These are phyloP conservation scores for Chytriomyces sp. DNA, from an alignment of 192 early-diverging fungal species.

Conservation along the genomic window DNA sequence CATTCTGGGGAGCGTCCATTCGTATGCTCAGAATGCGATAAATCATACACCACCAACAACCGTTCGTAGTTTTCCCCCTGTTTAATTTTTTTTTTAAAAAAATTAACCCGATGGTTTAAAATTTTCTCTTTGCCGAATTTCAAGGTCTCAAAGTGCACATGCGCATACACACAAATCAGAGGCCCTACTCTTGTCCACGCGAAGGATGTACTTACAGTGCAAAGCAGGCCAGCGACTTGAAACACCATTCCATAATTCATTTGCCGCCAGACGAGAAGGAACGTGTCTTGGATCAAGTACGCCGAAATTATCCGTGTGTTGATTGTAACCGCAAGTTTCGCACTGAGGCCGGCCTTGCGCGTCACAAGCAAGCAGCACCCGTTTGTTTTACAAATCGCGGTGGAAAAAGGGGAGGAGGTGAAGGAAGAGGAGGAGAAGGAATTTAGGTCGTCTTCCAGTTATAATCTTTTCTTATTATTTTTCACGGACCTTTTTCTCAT, in stretches of 20 bases:
- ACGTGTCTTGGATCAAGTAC: neutral
- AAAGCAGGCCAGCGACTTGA: conserved; percentile 5
- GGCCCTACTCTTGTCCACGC: neutral
- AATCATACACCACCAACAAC: neutral
- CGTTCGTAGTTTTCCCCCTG: neutral
- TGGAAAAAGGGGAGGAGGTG: too few relatives aligned
- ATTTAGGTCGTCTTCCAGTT: too few relatives aligned
- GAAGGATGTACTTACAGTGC: neutral
- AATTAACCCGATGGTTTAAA: neutral
- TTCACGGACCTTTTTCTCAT: too few relatives aligned
- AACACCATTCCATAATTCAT: neutral
- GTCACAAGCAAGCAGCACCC: too few relatives aligned
- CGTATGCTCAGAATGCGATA: neutral
- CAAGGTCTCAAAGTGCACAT: neutral
- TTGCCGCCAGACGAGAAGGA: neutral
- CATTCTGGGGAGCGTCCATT: neutral
- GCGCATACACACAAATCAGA: conserved; percentile 2
- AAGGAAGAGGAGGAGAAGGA: too few relatives aligned
- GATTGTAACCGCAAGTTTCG: too few relatives aligned
- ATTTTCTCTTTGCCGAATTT: neutral
- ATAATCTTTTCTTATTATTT: too few relatives aligned
- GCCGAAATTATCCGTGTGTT: too few relatives aligned
- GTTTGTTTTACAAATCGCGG: too few relatives aligned
- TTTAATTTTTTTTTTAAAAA: neutral
- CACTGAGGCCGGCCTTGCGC: too few relatives aligned